Percentiles rank a stretch among this genome's conserved stretches.
These are phyloP conservation scores for Colletotrichum sp. DNA, from an alignment of 2,329 filamentous ascomycete species.

Conservation along the genomic window DNA sequence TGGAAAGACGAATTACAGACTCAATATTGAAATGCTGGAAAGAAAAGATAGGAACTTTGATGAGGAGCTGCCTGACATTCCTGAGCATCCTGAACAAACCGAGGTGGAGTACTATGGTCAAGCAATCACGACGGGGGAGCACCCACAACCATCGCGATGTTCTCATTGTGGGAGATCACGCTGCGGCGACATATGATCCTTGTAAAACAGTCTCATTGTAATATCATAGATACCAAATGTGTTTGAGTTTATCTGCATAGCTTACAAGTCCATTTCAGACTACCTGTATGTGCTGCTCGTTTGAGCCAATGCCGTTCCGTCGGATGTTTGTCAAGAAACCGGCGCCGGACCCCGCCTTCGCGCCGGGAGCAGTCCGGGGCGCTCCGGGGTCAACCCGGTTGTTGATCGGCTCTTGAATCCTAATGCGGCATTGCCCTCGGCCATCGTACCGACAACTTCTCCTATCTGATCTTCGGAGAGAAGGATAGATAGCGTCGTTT, in stretches of 20 bases:
- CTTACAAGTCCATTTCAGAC: not conserved
- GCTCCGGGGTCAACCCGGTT: not conserved
- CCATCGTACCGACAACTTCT: not conserved
- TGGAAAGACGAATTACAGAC: slow-evolving; percentile 7
- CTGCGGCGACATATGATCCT: not conserved
- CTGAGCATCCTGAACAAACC: not conserved
- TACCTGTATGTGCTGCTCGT: not conserved
- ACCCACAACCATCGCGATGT: not conserved
- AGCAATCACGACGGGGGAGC: not conserved
- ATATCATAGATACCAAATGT: not conserved
- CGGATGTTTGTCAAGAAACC: not conserved
- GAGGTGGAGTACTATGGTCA: not conserved
- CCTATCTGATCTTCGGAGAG: not conserved
- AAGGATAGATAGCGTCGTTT: not conserved
- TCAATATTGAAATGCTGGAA: slow-evolving; percentile 12
- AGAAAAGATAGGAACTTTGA: not conserved
- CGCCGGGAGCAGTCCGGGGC: not conserved
- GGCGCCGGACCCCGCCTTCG: not conserved
- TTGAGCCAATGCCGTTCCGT: not conserved
- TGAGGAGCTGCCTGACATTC: not conserved
- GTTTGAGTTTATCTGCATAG: not conserved
- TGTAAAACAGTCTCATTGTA: not conserved
- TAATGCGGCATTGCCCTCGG: not conserved
- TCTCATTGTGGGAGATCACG: not conserved
- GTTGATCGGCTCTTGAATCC: not conserved